Evolutionary conservation across 176 grass and related monocot genomes (phyloP).

Genomic region (Zoysia pacifica): DNA sequence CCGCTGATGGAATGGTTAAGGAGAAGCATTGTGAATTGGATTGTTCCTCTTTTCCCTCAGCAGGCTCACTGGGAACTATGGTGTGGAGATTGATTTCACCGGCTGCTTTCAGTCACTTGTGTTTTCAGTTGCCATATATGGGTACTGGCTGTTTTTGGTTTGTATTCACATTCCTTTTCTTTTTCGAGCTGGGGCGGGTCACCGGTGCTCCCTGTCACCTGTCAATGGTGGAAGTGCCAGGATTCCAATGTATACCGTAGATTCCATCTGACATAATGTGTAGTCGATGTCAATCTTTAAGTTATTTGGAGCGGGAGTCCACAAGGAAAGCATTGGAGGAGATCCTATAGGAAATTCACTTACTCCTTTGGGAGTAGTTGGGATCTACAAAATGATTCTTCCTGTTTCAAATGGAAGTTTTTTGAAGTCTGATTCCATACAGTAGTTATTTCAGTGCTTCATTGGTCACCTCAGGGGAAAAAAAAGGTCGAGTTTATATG

Average conservation of each 20-base stretch:
- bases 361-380: background rate
- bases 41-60: background rate
- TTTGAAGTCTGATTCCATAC: slow-evolving; percentile 5
- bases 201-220: background rate
- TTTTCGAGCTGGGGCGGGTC: background rate
- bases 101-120: background rate
- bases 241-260: background rate
- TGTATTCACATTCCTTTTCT: background rate
- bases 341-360: background rate
- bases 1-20: background rate
- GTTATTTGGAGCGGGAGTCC: background rate
- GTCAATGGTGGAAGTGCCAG: background rate
- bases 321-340: background rate
- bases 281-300: background rate
- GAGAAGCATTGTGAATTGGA: background rate
- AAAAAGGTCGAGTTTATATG: background rate
- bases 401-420: background rate
- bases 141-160: background rate
- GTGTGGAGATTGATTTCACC: background rate
- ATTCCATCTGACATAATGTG: background rate
- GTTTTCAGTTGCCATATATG: background rate
- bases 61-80: background rate
- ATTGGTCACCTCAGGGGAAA: background rate
- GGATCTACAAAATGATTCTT: slow-evolving; percentile 10
- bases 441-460: slow-evolving; percentile 13